Evolutionary conservation across 2,329 filamentous ascomycete genomes (phyloP).

Genomic region (Nannizziopsis barbatae): DNA sequence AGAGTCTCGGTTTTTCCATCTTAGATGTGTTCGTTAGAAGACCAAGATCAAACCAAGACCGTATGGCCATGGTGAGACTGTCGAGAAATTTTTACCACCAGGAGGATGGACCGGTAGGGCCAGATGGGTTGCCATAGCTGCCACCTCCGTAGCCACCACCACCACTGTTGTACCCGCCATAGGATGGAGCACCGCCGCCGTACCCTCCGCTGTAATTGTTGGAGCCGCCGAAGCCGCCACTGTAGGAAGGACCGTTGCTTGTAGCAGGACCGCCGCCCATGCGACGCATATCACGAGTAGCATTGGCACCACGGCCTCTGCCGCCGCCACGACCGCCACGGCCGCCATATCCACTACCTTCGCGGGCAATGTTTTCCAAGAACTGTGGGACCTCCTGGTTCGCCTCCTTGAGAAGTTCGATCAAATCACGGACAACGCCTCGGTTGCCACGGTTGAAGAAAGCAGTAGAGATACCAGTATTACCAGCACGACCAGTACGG

Average conservation of each 20-base stretch:
- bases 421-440: constrained; percentile 87
- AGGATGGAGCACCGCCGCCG: constrained; percentile 17
- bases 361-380: constrained; percentile 93
- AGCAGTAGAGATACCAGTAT: constrained; percentile 94
- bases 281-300: constrained; percentile 86
- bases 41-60: constrained; percentile 4
- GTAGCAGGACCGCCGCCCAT: constrained; percentile 32
- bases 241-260: constrained; percentile 27
- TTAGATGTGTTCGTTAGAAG: constrained; percentile 1
- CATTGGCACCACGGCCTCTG: constrained; percentile 49
- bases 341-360: constrained; percentile 72
- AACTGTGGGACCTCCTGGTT: constrained; percentile 93
- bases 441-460: constrained; percentile 99
- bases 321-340: constrained; percentile 56
- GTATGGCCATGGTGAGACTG: constrained; percentile 30
- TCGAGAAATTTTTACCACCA: constrained; percentile 41
- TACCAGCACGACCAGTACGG: constrained; percentile 98
- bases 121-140: constrained; percentile 40
- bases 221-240: constrained; percentile 22
- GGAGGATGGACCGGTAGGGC: constrained; percentile 40
- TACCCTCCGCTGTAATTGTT: constrained; percentile 19
- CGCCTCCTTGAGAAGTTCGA: constrained; percentile 97
- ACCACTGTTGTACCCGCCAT: constrained; percentile 18
- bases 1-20: not conserved
- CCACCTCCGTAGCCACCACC: constrained; percentile 23